Base-by-base conservation (phyloP, 2,329 filamentous ascomycete species). In the Fusarium acutatum region DNA sequence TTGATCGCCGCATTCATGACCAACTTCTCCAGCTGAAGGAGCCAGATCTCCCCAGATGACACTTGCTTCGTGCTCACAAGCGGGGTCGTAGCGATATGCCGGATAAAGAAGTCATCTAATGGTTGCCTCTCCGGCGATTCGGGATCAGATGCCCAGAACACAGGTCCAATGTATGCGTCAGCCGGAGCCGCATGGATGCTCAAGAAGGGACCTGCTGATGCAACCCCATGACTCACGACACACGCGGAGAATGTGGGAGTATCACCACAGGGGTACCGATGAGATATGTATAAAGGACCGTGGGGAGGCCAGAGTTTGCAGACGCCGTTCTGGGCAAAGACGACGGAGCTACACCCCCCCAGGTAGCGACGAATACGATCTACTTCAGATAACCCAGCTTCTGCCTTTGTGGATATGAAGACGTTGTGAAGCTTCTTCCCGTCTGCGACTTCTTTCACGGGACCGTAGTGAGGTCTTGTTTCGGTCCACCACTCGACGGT, bases 221-320 rank as follows among this genome's bases (percentile, higher is more conserved):
- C 41, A 22, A 67, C 60, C 5, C 64, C 60, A 32, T 67, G 64
- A 38, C 49, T 64, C 20, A 67, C 60, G 10, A 64, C 60, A 6
- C 64, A 67, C 4, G 60, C 52, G 10, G 64, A 67, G 15, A 67
- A 64, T 10, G 38, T 58, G 4, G 64, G 64, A 7, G 38, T 14
- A 6, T 64, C 52, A 2, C 44, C 64, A 12, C 20, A 22, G 13
- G 8, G 18, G n/a, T 67, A 67, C 15, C 64, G 60, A 41, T 35
- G n/a, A 14, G 60, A 34, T 4, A 64, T 40, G 10, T 67, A 67
- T 35, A 64, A 40, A 22, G 44, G 52, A 0, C 64, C 64, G 22
- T 67, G 38, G 6, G 64, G 64, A 64, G 64, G 52, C 64, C 64
- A 67, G 4, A 67, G 64, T 30, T 64, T 67, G 44, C 64, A 64